Evolutionary conservation across 108 stramenopile species (phyloP), one percentile per base, ranked within the genome.

Genomic region (Cyclotella sp.): DNA sequence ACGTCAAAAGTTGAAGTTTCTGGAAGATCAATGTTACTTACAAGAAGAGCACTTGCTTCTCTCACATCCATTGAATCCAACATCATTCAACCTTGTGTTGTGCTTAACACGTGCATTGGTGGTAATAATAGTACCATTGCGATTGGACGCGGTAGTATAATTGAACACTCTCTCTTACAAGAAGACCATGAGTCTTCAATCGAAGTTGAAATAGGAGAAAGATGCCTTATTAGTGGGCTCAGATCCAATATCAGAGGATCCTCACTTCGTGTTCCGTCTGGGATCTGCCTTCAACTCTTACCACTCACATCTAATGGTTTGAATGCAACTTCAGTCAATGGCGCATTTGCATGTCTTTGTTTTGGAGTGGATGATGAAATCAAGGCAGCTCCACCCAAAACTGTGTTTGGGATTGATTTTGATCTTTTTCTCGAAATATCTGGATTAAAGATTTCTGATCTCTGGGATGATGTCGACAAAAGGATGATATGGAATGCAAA

Each of bases 401-500:
- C 66, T 15, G 45, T 91, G 14, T 92, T 85, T 69, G 91, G 91
- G 22, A 28, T 84, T 24, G 77, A 88, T 41, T 45, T 88, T 16
- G 44, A 81, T 15, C 34, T 68, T 30, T 78, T 94, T 51, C 44
- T 90, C 10, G 8, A 76, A 15, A 43, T 51, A 29, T 86, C 79
- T 4, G 79, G 74, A 40, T 29, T 91, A 16, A 16, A 55, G 12
- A 54, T 43, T 1, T 39, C 52, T 1, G 87, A 94, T 75, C 19
- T 94, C 15, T 90, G 89, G 90, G 70, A 77, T 60, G 64, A 68
- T 19, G 68, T 26, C 14, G 47, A 64, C 24, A 68, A 77, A 12
- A 54, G 77, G 22, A 80, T 65, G 55, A 40, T 94, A 27, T 94
- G 93, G 93, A 91, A 81, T 69, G 93, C 93, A 18, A 84, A 73